A percentile compares a stretch with the other conserved stretches of the same genome.
These are phyloP conservation scores for Hanseniaspora sp. DNA, from an alignment of 1,139 yeast species.

Conservation along the genomic window DNA sequence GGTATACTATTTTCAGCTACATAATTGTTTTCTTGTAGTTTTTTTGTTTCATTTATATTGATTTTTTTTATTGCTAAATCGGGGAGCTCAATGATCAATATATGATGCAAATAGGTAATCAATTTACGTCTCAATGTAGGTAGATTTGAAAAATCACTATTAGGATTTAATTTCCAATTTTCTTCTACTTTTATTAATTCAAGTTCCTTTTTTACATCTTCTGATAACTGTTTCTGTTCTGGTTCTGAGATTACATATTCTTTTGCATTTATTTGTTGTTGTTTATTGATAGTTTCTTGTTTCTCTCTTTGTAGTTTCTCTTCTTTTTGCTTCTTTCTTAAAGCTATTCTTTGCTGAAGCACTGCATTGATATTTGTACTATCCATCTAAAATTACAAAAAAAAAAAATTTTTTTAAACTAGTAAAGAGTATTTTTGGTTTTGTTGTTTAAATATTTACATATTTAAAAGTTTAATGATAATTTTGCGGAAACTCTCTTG, in stretches of 20 bases:
- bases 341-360: constrained; percentile 10
- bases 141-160: background rate
- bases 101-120: constrained; percentile 22
- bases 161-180: background rate
- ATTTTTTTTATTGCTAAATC: constrained; percentile 9
- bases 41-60: constrained; percentile 22
- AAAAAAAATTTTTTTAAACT: too few species aligned
- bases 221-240: background rate
- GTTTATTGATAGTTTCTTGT: too few species aligned
- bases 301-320: background rate
- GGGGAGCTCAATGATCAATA: constrained; percentile 21
- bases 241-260: constrained; percentile 17
- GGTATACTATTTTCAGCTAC: background rate
- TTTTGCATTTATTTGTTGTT: constrained; percentile 3
- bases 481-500: too few species aligned
- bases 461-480: too few species aligned
- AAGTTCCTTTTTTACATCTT: constrained; percentile 15
- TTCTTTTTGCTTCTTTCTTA: constrained; percentile 12
- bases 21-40: constrained; percentile 20
- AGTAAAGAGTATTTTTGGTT: too few species aligned
- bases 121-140: background rate
- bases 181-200: background rate
- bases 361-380: constrained; percentile 15
- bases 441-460: too few species aligned
- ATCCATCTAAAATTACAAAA: background rate